phyloP scores from a whole-genome alignment of 2,329 filamentous ascomycete genomes.

The Hypoxylon sp. region DNA sequence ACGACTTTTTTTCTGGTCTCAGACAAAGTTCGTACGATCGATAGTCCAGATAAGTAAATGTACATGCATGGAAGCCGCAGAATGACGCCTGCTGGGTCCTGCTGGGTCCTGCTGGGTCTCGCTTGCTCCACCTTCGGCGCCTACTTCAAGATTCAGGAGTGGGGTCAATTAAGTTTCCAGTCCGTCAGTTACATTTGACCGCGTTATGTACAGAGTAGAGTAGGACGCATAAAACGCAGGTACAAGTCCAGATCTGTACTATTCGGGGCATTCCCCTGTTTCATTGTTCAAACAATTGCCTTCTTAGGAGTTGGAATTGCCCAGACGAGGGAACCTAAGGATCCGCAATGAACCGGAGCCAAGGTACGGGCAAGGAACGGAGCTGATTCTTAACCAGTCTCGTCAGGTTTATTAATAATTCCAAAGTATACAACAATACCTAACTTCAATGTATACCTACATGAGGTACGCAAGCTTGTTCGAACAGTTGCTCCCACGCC shows the following conservation, averaged over 20 bases:
- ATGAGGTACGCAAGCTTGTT: neutral
- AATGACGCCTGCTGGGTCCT: conserved; percentile 26
- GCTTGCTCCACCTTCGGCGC: conserved; percentile 24
- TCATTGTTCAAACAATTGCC: conserved; percentile 5
- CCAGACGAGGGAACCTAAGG: conserved; percentile 4
- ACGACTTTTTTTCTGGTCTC: conserved; percentile 25
- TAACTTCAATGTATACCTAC: neutral
- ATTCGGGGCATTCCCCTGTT: neutral
- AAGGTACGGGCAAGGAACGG: conserved; percentile 1
- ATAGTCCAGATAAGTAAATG: conserved; percentile 27
- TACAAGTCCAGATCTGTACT: conserved; percentile 6
- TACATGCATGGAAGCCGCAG: conserved; percentile 33
- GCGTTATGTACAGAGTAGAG: neutral
- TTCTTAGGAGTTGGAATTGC: conserved; percentile 4
- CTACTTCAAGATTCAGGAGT: conserved; percentile 12
- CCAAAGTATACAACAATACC: neutral
- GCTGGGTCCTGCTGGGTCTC: conserved; percentile 10
- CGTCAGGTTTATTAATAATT: conserved; percentile 20
- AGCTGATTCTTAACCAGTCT: conserved; percentile 6
- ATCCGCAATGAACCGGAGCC: conserved; percentile 2
- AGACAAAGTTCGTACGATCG: conserved; percentile 40
- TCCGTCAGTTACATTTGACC: conserved; percentile 7
- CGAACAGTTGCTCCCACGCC: neutral
- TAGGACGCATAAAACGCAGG: neutral
- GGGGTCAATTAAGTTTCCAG: conserved; percentile 15